These are phyloP conservation scores for Populus pruinosa DNA, from an alignment of 345 rosid species.

Conservation along the genomic window DNA sequence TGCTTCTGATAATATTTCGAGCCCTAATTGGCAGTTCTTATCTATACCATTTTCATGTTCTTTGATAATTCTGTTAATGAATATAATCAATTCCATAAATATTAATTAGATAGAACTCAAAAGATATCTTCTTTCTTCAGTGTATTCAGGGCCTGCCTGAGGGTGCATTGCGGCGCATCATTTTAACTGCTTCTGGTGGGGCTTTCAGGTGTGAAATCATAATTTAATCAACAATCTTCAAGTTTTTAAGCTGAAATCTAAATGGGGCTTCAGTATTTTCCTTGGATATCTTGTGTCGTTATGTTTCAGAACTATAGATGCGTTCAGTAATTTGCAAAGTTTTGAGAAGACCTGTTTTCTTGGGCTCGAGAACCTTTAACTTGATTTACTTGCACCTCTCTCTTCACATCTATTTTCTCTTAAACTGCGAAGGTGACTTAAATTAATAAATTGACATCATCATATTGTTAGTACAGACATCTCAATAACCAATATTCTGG, in stretches of 20 bases:
- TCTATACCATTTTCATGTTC: constrained; percentile 6
- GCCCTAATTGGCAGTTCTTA: constrained; percentile 2
- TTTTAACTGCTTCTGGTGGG: constrained; percentile 97
- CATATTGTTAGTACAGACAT: neutral
- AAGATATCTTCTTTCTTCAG: constrained; percentile 40
- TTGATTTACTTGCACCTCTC: neutral
- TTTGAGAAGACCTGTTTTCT: neutral
- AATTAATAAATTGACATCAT: constrained; percentile 6
- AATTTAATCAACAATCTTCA: constrained; percentile 17
- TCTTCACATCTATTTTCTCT: neutral
- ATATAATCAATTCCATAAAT: neutral
- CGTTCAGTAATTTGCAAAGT: neutral
- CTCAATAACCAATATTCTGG: neutral
- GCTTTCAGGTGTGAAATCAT: constrained; percentile 73
- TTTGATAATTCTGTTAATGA: neutral
- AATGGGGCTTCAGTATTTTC: neutral
- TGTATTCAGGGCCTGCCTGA: constrained; percentile 95
- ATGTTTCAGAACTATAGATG: neutral
- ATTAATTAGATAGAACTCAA: neutral
- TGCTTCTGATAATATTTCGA: neutral
- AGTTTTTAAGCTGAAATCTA: neutral
- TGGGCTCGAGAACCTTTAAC: neutral
- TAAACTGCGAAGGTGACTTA: constrained; percentile 4
- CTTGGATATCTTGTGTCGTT: neutral
- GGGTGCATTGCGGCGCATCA: constrained; percentile 76